A percentile compares a stretch with the other conserved stretches of the same genome.
These are phyloP conservation scores for Psilocybe mexicana DNA, from an alignment of 1,284 basidiomycete species.

Conservation along the genomic window DNA sequence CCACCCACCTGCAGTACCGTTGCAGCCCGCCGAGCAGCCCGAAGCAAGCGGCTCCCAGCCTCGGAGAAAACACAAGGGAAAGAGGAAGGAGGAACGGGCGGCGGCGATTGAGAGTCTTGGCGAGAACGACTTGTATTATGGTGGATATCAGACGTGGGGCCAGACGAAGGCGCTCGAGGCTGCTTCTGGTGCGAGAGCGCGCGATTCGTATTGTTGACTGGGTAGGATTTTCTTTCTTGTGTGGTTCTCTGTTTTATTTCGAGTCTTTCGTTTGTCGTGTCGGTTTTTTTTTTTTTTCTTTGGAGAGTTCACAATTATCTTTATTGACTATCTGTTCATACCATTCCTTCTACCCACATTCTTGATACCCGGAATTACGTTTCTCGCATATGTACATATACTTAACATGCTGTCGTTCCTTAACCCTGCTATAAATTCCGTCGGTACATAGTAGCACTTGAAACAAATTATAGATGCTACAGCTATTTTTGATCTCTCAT, in stretches of 20 bases:
- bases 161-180: slow-evolving; percentile 23
- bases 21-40: not conserved
- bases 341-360: not conserved
- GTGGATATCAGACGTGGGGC: slow-evolving; percentile 23
- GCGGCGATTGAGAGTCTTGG: slow-evolving; percentile 5
- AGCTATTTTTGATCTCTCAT: no score
- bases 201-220: slow-evolving; percentile 20
- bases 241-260: not conserved
- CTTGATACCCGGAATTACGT: not conserved
- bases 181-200: slow-evolving; percentile 5
- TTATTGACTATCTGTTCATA: not conserved
- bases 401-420: no score
- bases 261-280: not conserved
- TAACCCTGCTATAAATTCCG: no score
- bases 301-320: not conserved
- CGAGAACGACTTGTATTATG: slow-evolving; percentile 19
- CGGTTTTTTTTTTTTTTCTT: not conserved
- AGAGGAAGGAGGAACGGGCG: not conserved
- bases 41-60: slow-evolving; percentile 9
- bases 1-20: not conserved
- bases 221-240: not conserved
- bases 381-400: not conserved
- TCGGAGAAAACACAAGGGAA: not conserved
- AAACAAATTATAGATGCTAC: no score
- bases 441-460: no score